These are phyloP conservation scores for Penicillium desertorum DNA, from an alignment of 495 filamentous ascomycete genomes.

Conservation along the genomic window DNA sequence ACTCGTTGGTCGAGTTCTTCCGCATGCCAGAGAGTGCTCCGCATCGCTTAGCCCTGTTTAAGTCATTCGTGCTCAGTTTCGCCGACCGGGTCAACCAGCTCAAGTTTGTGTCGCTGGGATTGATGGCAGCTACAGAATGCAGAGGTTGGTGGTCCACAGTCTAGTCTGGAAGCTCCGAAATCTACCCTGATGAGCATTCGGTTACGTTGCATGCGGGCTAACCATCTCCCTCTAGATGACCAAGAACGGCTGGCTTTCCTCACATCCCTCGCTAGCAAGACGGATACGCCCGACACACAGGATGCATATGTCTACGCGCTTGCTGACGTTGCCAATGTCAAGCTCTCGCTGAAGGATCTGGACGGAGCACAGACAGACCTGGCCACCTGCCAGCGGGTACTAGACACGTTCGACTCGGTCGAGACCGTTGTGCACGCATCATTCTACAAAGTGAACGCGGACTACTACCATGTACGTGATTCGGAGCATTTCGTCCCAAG, in stretches of 20 bases:
- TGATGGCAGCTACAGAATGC: conserved; percentile 84
- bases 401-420: conserved; percentile 91
- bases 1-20: conserved; percentile 86
- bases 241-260: conserved; percentile 87
- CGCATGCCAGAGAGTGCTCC: conserved; percentile 72
- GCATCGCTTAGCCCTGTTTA: conserved; percentile 86
- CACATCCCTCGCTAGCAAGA: conserved; percentile 76
- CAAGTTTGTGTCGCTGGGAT: conserved; percentile 86
- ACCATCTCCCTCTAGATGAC: conserved; percentile 58
- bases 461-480: conserved; percentile 76
- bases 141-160: conserved; percentile 57
- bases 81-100: conserved; percentile 98
- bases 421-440: conserved; percentile 95
- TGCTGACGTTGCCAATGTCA: conserved; percentile 84
- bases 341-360: conserved; percentile 72
- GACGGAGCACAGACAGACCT: conserved; percentile 80
- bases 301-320: conserved; percentile 95
- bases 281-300: conserved; percentile 88
- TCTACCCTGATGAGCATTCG: not conserved
- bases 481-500: not conserved
- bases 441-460: conserved; percentile 93
- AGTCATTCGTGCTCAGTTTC: conserved; percentile 93
- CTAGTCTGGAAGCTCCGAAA: not conserved
- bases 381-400: conserved; percentile 78
- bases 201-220: conserved; percentile 8